Evolutionary conservation across 1,139 yeast genomes (phyloP).

Genomic region (Suhomyces wounanorum): DNA sequence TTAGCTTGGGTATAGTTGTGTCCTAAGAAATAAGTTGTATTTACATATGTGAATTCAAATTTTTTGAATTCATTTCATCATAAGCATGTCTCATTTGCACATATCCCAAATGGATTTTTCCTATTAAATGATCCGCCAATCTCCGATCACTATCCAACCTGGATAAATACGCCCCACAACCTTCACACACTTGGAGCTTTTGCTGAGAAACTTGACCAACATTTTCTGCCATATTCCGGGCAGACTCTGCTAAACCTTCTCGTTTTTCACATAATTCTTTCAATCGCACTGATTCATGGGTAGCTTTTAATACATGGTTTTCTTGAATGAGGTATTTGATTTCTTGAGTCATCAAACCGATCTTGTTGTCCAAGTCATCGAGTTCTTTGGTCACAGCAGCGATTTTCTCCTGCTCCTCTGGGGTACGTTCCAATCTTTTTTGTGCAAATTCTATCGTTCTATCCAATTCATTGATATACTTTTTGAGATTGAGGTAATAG

Average conservation of each 20-base stretch:
- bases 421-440: constrained; percentile 70
- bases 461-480: constrained; percentile 67
- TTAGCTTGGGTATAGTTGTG: no score
- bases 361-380: constrained; percentile 64
- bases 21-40: not conserved
- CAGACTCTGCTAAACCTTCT: constrained; percentile 51
- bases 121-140: constrained; percentile 88
- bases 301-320: constrained; percentile 54
- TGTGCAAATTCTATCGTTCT: constrained; percentile 65
- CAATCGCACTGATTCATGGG: constrained; percentile 48
- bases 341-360: constrained; percentile 73
- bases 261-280: constrained; percentile 49
- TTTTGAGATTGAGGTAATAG: constrained; percentile 55
- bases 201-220: constrained; percentile 89
- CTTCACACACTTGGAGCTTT: constrained; percentile 85
- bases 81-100: constrained; percentile 72
- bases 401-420: constrained; percentile 72
- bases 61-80: constrained; percentile 42
- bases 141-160: constrained; percentile 86
- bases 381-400: constrained; percentile 64
- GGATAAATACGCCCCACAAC: constrained; percentile 89
- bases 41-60: constrained; percentile 9
- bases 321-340: constrained; percentile 55
- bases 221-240: constrained; percentile 65
- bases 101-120: constrained; percentile 83